Evolutionary conservation across 352 stramenopile species (phyloP), one percentile per base, ranked within the genome.

Genomic region (Globisporangium solare): DNA sequence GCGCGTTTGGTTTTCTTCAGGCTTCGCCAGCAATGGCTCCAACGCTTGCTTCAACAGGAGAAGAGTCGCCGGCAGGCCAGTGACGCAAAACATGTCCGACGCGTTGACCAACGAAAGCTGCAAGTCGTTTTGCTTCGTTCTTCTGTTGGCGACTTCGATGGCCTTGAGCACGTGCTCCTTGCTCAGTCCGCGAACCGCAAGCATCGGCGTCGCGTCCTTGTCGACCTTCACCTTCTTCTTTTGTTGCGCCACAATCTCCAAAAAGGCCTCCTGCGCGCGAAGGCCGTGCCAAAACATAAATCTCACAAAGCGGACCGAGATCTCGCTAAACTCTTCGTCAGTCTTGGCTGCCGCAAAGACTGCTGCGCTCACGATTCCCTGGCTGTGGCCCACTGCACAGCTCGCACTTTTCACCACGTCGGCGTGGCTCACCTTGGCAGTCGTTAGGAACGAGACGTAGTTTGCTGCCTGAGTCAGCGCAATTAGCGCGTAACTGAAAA

Each of bases 271-370:
- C 46, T 94, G 83, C 11, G 74, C 67, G 54, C 79, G 79, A 13
- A 96, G 66, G 51, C 84, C 86, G 57, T 94, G 79, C 67, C 75
- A 92, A 58, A 94, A 92, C 75, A 93, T 79, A 60, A 91, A 92
- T 42, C 80, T 75, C 45, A 93, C 57, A 24, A 83, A 62, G 13
- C 60, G 49, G 15, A 92, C 63, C 2, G 68, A 64, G 2, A 88
- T 42, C 35, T 70, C 56, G 18, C 62, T 55, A 51, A 90, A 86
- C 37, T 90, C 76, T 18, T 76, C 53, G 18, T 51, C 58, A 7
- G 72, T 86, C 43, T 70, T 80, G 37, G 80, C 76, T 42, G 67
- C 67, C 0, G 86, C 71, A 51, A 93, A 82, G 21, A 94, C 61
- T 12, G 76, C 76, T 14, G 83, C 83, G 40, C 73, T 83, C 18